phyloP scores from a whole-genome alignment of 768 basidiomycete genomes.

The Leucogyrophana mollusca region DNA sequence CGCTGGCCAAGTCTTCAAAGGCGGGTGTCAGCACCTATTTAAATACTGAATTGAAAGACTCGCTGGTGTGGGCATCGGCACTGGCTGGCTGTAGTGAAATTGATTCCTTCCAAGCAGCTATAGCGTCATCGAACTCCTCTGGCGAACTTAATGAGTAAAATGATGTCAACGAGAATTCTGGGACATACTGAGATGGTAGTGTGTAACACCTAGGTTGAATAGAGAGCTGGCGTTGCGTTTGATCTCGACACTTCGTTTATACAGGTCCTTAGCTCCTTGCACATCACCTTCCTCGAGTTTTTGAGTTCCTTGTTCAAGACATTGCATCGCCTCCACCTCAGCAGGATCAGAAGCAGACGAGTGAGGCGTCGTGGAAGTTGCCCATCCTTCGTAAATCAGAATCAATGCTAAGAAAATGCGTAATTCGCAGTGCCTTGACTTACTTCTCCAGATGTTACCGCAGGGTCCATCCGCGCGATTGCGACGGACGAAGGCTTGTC shows the following conservation, averaged over 20 bases:
- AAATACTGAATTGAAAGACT: constrained; percentile 26
- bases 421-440: constrained; percentile 12
- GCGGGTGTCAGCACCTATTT: constrained; percentile 18
- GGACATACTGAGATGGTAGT: constrained; percentile 77
- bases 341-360: constrained; percentile 84
- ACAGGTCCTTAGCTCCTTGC: constrained; percentile 71
- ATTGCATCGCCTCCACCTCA: constrained; percentile 73
- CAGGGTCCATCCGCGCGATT: constrained; percentile 7
- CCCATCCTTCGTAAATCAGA: constrained; percentile 51
- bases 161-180: constrained; percentile 11
- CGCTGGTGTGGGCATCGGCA: constrained; percentile 86
- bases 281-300: constrained; percentile 88
- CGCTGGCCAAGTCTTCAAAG: constrained; percentile 76
- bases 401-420: constrained; percentile 5
- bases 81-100: constrained; percentile 79
- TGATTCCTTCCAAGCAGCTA: constrained; percentile 83
- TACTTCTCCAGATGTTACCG: constrained; percentile 22
- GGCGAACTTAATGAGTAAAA: constrained; percentile 12
- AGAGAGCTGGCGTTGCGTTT: constrained; percentile 77
- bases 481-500: constrained; percentile 5
- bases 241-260: constrained; percentile 78
- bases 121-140: constrained; percentile 91
- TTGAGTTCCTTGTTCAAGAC: constrained; percentile 79
- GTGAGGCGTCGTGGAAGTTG: constrained; percentile 76
- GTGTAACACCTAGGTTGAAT: constrained; percentile 87